Evolutionary conservation across 2,329 filamentous ascomycete species (phyloP).

Genomic region (Cladophialophora yegresii): DNA sequence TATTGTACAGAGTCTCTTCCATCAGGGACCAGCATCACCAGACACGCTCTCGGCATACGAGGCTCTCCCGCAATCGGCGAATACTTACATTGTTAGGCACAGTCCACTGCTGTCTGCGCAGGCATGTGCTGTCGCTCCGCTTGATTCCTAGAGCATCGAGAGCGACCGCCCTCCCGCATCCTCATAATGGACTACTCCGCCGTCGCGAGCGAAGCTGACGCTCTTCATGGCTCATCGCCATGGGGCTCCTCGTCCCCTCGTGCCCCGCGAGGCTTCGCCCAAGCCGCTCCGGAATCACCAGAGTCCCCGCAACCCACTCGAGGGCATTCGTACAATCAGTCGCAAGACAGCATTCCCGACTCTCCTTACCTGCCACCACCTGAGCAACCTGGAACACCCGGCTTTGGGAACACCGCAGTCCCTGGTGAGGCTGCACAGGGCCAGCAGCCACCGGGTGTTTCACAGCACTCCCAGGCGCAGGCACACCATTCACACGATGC

Average conservation of each 20-base stretch:
- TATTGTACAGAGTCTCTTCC: neutral
- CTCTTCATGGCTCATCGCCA: constrained; percentile 61
- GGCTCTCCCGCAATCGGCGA: neutral
- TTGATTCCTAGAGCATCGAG: constrained; percentile 13
- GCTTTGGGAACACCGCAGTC: constrained; percentile 39
- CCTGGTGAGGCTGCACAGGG: constrained; percentile 34
- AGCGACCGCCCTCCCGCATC: constrained; percentile 13
- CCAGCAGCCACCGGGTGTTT: constrained; percentile 9
- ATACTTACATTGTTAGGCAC: neutral
- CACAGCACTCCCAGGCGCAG: constrained; percentile 23
- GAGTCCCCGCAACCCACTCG: constrained; percentile 47
- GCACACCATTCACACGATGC: constrained; percentile 28
- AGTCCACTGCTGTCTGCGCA: neutral
- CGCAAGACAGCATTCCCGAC: constrained; percentile 35
- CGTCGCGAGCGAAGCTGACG: constrained; percentile 57
- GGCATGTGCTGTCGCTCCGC: constrained; percentile 13
- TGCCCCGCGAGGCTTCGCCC: constrained; percentile 49
- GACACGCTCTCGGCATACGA: neutral
- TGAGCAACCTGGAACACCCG: constrained; percentile 24
- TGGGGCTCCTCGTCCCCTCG: constrained; percentile 63
- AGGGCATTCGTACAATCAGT: constrained; percentile 33
- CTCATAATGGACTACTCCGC: constrained; percentile 67
- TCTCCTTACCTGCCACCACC: constrained; percentile 40
- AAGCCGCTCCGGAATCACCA: constrained; percentile 43
- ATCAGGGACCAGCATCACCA: neutral